Evolutionary conservation across 805 yeast genomes (phyloP), one percentile per base, ranked within the genome.

Genomic region (Candida saitoana): DNA sequence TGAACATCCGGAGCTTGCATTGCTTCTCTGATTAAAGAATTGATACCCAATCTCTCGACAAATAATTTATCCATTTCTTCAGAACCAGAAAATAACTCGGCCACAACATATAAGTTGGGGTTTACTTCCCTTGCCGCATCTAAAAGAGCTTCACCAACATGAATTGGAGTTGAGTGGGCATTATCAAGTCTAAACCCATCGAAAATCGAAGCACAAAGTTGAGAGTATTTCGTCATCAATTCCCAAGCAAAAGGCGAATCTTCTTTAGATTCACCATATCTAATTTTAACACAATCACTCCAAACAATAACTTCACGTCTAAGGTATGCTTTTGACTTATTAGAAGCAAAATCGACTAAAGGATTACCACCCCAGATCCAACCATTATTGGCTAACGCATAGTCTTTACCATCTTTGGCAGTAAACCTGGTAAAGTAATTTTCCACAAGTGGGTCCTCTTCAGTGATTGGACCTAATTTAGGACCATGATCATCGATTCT

Each of bases 301-400:
- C 99, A 91, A 18, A 91, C 87, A 50, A 91, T 89, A 9, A 91
- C 96, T 61, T 91, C 96, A 57, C 99, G 77, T 40, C 95, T 74
- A 38, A 91, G 64, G 57, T 93, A 91, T 3, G 95, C 90, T 55
- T 79, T 84, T 4, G 95, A 80, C 41, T 80, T 52, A 20, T 73
- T 62, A 0, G 96, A 84, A 0, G 98, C 99, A 74, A 91, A 91
- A 64, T 91, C 98, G 2, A 87, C 84, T 43, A 90, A 64, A 2
- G 98, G 97, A 51, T 91, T 82, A 8, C 96, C 97, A 40, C 87
- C 90, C 99, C 99, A 91, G 43, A 93, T 88, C 97, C 98, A 91
- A 36, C 99, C 99, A 56, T 93, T 91, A 57, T 93, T 93, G 3
- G 96, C 98, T 45, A 91, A 67, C 6, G 86, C 82, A 67, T 81